These are phyloP conservation scores for Alternaria ventricosa DNA, from an alignment of 2,329 filamentous ascomycete genomes.

Conservation along the genomic window DNA sequence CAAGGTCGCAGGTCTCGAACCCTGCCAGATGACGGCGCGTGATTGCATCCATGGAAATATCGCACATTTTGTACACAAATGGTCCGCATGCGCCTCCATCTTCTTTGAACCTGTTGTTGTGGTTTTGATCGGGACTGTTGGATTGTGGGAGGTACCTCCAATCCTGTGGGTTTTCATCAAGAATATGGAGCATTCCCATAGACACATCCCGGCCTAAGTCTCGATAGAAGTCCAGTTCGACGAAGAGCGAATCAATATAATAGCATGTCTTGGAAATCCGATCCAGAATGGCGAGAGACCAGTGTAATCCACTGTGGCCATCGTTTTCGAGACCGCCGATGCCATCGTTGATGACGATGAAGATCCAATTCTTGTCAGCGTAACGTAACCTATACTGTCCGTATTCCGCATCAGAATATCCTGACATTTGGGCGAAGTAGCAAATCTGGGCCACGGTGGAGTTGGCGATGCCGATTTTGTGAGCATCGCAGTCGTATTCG, in stretches of 20 bases:
- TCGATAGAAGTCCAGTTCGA: background rate
- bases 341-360: conserved; percentile 35
- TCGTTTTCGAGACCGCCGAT: conserved; percentile 1
- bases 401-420: conserved; percentile 8
- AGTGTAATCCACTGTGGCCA: conserved; percentile 25
- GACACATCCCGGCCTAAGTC: background rate
- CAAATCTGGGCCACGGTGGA: conserved; percentile 21
- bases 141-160: conserved; percentile 7
- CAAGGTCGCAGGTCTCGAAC: background rate
- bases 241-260: conserved; percentile 29
- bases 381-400: conserved; percentile 16
- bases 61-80: conserved; percentile 25
- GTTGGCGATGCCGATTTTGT: conserved; percentile 26
- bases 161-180: conserved; percentile 6
- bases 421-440: background rate
- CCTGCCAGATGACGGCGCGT: background rate
- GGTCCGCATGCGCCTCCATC: conserved; percentile 31
- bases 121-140: conserved; percentile 17
- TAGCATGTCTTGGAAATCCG: conserved; percentile 2
- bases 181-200: conserved; percentile 14
- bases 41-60: conserved; percentile 2
- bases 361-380: conserved; percentile 27
- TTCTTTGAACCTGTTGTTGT: conserved; percentile 13
- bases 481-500: conserved; percentile 4
- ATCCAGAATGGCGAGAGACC: conserved; percentile 29